Base-by-base conservation (phyloP, 345 rosid species). In the Salix udensis region DNA sequence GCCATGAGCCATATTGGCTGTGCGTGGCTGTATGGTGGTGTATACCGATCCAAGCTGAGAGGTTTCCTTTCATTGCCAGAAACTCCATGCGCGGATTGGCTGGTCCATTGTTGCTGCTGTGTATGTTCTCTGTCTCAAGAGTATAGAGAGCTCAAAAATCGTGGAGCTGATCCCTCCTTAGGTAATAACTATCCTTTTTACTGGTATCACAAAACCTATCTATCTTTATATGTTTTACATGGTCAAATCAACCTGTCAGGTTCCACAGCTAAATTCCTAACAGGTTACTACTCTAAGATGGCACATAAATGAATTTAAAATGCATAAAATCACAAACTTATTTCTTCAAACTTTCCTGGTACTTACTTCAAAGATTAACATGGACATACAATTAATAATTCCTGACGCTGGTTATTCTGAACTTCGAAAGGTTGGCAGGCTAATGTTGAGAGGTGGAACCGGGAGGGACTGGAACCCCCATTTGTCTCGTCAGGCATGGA, bases 91-190 rank as follows among this genome's bases (percentile, higher is more conserved):
- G 83, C 89, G 2, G 91, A 90, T 58, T 74, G 78, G 73, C 37
- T 84, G 68, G 81, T 86, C 52, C 91, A 89, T 58, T 64, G 74
- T 21, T 89, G 77, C 68, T 89, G 89, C 79, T 81, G 89, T 19
- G 74, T 69, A 70, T 86, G 92, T 42, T 82, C 90, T 31, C 86
- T 88, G 61, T 75, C 85, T 24, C 92, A 90, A 74, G 94, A 88
- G 74, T 85, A 85, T 64, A 84, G 92, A 46, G 92, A 89, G 15
- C 91, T 90, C 74, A 82, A 77, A 23, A 80, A 68, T 34, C 89
- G 85, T 15, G 89, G 90, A 0, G 77, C 77, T 21, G 82, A 89
- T 55, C 89, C 91, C 72, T 77, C 88, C 42, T 58, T 86, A 24
- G 91, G 90, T 90, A 82, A 36, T 90, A 82, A 36, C 18, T 4